Conservation (phyloP, 179 eudicot genomes). For the Gypsophila paniculata region DNA sequence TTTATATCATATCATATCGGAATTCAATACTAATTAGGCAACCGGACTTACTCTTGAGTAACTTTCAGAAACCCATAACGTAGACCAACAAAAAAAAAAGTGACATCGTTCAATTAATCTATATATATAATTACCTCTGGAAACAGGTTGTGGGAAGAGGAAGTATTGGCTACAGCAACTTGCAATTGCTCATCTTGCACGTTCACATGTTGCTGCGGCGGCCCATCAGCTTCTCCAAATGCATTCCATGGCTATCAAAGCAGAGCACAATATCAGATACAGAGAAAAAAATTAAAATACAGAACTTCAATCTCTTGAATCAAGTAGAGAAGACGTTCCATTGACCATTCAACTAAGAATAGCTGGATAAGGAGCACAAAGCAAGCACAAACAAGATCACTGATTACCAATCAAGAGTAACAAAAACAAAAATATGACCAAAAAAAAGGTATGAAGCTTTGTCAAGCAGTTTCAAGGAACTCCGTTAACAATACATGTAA, state of each 20-base stretch:
- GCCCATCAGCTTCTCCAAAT: constrained; percentile 40
- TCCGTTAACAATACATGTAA: constrained; percentile 10
- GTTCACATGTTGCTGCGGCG: constrained; percentile 20
- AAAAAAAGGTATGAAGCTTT: background rate
- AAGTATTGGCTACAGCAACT: constrained; percentile 27
- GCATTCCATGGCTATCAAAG: constrained; percentile 62
- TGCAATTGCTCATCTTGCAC: constrained; percentile 29
- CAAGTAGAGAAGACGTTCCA: background rate
- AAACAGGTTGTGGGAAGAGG: constrained; percentile 24
- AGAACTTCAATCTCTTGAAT: background rate
- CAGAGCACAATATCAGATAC: background rate
- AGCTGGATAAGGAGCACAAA: constrained; percentile 3
- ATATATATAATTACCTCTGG: constrained; percentile 30
- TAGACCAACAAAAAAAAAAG: constrained; percentile 3
- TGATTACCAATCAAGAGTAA: background rate
- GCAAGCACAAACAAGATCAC: background rate
- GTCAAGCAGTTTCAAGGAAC: constrained; percentile 1
- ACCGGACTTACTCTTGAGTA: background rate
- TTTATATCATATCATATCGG: background rate
- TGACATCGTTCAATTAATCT: constrained; percentile 17
- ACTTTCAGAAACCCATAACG: background rate
- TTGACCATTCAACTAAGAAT: background rate
- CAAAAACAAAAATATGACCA: background rate
- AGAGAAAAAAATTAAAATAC: background rate
- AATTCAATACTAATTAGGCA: background rate